Evolutionary conservation across 2,329 filamentous ascomycete species (phyloP), one percentile per base, ranked within the genome.

Genomic region (Nothopassalora personata): DNA sequence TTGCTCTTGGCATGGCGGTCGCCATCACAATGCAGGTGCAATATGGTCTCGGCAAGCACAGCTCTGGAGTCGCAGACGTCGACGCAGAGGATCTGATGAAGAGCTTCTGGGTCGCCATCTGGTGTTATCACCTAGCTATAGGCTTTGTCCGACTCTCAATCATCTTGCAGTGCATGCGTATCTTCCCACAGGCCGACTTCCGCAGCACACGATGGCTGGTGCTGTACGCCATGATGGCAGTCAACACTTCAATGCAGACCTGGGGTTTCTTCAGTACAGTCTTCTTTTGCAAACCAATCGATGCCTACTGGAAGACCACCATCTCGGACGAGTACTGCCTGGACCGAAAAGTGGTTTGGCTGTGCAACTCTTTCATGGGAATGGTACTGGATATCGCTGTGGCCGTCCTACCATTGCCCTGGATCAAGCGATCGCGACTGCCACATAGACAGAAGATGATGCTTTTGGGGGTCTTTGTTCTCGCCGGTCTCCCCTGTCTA

Each of bases 401-500:
- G 4, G 56, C 56, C 11, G 30, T 58, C 7, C 27, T 58, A 15
- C 56, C 56, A 10, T 4, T 58, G 15, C 56, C 56, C 4, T 58
- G 56, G 56, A 54, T 58, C 31, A 53, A 54, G 19, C 43, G 49
- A 11, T 19, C 54, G 15, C 49, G 47, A 9, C 46, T 58, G n/a
- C 56, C 50, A 2, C 3, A 13, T n/a, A 48, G 46, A 10, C 56
- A 58, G 27, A 58, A 54, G 33, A 6, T 54, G 15, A 23, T 58
- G 30, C 50, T 58, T 4, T 23, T 53, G n/a, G 43, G 50, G 5
- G 43, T 58, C 4, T 58, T 58, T 28, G 51, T 54, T 18, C 43
- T 58, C 4, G 56, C 56, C 4, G 56, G 56, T 9, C 43, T 58
- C n/a, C 56, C 56, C 13, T 58, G 56, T 36, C 28, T 58, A 3